phyloP scores from a whole-genome alignment of 345 rosid genomes.

The Cardiospermum halicacabum region DNA sequence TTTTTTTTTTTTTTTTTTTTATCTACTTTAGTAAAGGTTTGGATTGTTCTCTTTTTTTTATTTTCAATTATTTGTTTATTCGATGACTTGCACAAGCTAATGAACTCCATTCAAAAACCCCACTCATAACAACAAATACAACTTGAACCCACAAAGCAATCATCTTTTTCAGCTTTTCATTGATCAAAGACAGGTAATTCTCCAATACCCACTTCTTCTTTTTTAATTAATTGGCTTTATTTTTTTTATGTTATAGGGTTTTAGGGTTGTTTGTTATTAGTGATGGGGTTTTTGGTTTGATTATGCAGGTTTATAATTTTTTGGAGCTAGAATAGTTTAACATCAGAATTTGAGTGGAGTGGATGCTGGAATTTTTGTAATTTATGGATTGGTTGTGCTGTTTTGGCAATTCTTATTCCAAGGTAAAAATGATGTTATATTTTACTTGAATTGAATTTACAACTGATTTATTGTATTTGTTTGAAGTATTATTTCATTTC shows the following conservation, averaged over 20 bases:
- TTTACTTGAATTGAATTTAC: not conserved
- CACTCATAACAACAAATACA: not conserved
- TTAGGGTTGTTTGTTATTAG: conserved; percentile 13
- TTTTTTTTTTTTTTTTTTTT: not conserved
- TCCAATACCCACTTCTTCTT: conserved; percentile 16
- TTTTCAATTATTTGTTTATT: conserved; percentile 16
- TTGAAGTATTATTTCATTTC: conserved; percentile 2
- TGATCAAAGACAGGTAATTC: conserved; percentile 24
- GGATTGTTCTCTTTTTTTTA: conserved; percentile 11
- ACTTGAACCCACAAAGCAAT: not conserved
- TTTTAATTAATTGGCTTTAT: not conserved
- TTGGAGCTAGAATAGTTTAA: conserved; percentile 13
- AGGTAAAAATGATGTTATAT: conserved; percentile 19
- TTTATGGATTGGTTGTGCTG: conserved; percentile 43
- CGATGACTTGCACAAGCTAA: conserved; percentile 26
- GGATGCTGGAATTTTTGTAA: conserved; percentile 24
- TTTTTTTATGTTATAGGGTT: not conserved
- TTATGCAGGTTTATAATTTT: conserved; percentile 24
- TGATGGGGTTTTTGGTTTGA: conserved; percentile 19
- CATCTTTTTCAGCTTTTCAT: conserved; percentile 9
- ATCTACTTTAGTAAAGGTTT: conserved; percentile 10
- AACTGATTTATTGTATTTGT: not conserved
- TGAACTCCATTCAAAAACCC: not conserved
- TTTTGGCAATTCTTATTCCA: conserved; percentile 25
- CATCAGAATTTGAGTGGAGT: conserved; percentile 18